These are phyloP conservation scores for Claviceps africana DNA, from an alignment of 2,329 filamentous ascomycete genomes.

Conservation along the genomic window DNA sequence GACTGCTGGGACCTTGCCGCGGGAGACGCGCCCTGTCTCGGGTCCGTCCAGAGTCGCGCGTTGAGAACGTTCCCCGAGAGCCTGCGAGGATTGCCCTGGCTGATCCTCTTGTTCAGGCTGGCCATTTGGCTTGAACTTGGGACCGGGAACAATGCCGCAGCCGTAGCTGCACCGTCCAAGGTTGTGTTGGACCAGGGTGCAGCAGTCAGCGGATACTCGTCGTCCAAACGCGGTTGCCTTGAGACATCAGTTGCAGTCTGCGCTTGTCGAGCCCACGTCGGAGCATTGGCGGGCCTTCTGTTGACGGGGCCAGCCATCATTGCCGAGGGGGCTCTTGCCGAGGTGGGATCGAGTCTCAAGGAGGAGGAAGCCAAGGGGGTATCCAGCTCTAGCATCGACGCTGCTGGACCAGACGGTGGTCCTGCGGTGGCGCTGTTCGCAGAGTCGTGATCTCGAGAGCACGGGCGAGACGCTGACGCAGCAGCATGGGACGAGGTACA, in stretches of 20 bases:
- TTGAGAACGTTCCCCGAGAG: constrained; percentile 28
- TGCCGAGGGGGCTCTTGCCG: neutral
- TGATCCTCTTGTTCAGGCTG: constrained; percentile 23
- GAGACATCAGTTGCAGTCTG: constrained; percentile 2
- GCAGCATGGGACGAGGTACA: neutral
- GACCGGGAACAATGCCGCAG: constrained; percentile 22
- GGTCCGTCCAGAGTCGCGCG: constrained; percentile 3
- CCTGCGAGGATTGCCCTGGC: constrained; percentile 25
- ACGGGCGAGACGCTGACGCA: constrained; percentile 6
- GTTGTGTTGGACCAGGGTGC: constrained; percentile 21
- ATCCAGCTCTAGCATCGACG: constrained; percentile 14
- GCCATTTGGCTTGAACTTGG: constrained; percentile 26
- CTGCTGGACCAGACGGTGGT: constrained; percentile 1
- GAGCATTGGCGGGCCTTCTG: constrained; percentile 20
- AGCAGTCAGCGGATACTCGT: constrained; percentile 28
- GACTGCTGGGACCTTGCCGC: neutral
- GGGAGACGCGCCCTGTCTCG: neutral
- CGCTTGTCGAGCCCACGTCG: constrained; percentile 33
- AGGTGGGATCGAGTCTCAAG: constrained; percentile 1
- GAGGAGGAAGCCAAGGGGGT: constrained; percentile 13
- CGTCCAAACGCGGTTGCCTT: constrained; percentile 11
- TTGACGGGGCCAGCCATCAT: constrained; percentile 9
- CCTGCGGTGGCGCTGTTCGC: neutral
- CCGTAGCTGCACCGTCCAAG: constrained; percentile 19
- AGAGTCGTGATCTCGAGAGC: constrained; percentile 6